These are phyloP conservation scores for Aureobasidium uvarum DNA, from an alignment of 2,329 filamentous ascomycete species.

Conservation along the genomic window DNA sequence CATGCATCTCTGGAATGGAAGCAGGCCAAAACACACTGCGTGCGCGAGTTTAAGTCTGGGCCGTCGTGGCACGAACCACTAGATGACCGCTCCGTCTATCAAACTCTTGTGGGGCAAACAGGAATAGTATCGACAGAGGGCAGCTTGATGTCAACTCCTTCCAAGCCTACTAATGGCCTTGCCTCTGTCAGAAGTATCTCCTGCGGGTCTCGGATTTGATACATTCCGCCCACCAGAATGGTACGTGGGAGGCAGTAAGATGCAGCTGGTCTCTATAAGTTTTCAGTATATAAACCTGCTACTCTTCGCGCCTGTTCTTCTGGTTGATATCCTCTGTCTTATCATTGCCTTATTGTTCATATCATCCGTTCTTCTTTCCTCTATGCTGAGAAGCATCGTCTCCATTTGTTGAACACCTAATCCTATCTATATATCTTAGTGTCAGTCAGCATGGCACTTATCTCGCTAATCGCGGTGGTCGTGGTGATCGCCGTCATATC, in stretches of 20 bases:
- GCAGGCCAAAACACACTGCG: not conserved
- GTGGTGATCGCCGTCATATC: conserved; percentile 35
- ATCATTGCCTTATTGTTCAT: not conserved
- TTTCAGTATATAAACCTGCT: not conserved
- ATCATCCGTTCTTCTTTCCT: not conserved
- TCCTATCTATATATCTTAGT: not conserved
- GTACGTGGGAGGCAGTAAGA: not conserved
- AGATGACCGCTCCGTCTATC: conserved; percentile 1
- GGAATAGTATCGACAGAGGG: conserved; percentile 9
- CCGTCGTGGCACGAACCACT: conserved; percentile 17
- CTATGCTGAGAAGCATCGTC: not conserved
- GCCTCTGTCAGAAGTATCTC: conserved; percentile 1
- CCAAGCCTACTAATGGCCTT: not conserved
- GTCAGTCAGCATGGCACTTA: conserved; percentile 29
- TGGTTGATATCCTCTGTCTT: not conserved
- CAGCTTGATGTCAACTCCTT: not conserved
- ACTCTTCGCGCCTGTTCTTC: not conserved
- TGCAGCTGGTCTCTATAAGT: not conserved
- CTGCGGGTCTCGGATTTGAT: conserved; percentile 4
- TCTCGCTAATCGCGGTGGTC: conserved; percentile 31
- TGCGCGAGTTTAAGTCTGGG: conserved; percentile 6
- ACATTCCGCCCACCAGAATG: not conserved
- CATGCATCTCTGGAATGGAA: not conserved
- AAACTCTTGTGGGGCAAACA: conserved; percentile 6
- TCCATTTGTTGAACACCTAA: not conserved